phyloP scores from a whole-genome alignment of 345 rosid genomes.

The Acer campestre region DNA sequence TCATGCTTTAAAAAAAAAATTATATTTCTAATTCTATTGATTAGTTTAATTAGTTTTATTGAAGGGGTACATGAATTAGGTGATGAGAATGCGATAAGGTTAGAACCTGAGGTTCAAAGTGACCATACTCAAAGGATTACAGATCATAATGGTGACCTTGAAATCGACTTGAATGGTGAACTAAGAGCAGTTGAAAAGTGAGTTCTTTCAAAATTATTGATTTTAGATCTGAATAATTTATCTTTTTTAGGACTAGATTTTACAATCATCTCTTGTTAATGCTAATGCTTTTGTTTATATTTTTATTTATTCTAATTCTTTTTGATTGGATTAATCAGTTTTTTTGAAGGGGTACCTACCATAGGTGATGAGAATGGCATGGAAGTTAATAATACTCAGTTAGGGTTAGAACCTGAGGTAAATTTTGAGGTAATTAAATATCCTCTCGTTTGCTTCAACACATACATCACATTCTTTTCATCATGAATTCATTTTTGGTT shows the following conservation, averaged over 20 bases:
- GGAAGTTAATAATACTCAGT: background rate
- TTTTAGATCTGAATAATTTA: background rate
- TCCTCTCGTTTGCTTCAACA: background rate
- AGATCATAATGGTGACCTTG: too few species aligned
- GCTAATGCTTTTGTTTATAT: background rate
- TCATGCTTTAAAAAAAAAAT: too few species aligned
- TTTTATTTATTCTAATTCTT: background rate
- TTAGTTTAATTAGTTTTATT: too few species aligned
- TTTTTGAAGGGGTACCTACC: background rate
- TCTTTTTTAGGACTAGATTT: background rate
- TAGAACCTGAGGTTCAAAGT: too few species aligned
- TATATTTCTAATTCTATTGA: too few species aligned
- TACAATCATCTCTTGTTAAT: background rate
- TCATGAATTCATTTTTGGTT: too few species aligned
- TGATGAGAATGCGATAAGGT: too few species aligned
- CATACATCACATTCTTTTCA: background rate
- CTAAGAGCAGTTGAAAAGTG: background rate
- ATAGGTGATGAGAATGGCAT: conserved; percentile 14
- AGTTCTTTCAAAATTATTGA: background rate
- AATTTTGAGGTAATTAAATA: conserved; percentile 19
- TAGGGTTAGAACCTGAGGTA: conserved; percentile 21
- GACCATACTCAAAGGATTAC: too few species aligned
- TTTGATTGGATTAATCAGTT: conserved; percentile 8
- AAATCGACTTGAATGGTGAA: background rate
- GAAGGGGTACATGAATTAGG: too few species aligned